These are phyloP conservation scores for Aspergillus unguis DNA, from an alignment of 2,329 filamentous ascomycete genomes.

Conservation along the genomic window DNA sequence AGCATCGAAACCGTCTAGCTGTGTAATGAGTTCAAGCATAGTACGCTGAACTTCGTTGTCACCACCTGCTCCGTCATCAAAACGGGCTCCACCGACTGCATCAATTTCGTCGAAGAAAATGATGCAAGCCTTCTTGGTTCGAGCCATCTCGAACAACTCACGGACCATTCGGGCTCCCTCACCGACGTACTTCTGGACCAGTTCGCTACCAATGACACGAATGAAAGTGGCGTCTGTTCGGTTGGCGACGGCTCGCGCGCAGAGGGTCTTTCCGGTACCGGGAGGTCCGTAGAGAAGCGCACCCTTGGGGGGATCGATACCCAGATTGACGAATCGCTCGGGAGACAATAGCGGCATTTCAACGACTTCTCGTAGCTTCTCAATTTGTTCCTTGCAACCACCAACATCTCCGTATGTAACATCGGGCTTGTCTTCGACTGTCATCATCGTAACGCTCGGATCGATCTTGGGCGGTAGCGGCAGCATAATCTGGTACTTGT, in stretches of 20 bases:
- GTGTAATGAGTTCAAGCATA: constrained; percentile 96
- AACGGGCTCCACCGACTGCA: constrained; percentile 90
- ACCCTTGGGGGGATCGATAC: constrained; percentile 97
- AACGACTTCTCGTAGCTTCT: constrained; percentile 97
- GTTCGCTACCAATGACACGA: constrained; percentile 92
- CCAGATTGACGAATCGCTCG: constrained; percentile 96
- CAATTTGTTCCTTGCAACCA: constrained; percentile 98
- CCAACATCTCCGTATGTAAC: constrained; percentile 98
- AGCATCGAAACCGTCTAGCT: constrained; percentile 93
- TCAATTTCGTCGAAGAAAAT: constrained; percentile 99
- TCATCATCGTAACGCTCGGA: constrained; percentile 99
- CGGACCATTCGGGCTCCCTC: constrained; percentile 98
- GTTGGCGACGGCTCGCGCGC: constrained; percentile 94
- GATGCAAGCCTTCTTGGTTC: constrained; percentile 99
- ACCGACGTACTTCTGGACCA: constrained; percentile 98
- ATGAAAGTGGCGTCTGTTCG: constrained; percentile 98
- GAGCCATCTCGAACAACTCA: constrained; percentile 98
- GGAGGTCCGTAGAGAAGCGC: constrained; percentile 94
- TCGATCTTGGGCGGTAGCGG: constrained; percentile 98
- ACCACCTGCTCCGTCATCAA: constrained; percentile 92
- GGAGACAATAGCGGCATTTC: constrained; percentile 97
- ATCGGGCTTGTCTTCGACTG: constrained; percentile 98
- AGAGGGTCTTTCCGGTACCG: constrained; percentile 98
- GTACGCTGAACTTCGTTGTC: constrained; percentile 98
- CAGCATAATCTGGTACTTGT: constrained; percentile 98